phyloP scores from a whole-genome alignment of 768 basidiomycete species.

The Hypholoma fasciculare region DNA sequence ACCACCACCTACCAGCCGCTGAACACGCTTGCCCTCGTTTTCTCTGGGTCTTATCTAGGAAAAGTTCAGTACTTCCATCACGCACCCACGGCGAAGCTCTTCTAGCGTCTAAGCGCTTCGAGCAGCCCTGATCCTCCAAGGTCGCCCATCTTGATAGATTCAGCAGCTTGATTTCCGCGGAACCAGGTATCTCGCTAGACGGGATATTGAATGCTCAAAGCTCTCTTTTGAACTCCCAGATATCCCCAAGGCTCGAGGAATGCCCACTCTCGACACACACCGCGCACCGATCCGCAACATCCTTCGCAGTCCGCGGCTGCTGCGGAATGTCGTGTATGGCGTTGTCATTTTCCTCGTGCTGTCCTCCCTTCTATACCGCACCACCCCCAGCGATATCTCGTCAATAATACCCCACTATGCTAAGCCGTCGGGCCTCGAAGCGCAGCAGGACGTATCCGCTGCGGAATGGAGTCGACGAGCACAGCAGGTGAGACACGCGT shows the following conservation, averaged over 20 bases:
- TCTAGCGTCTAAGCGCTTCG: too few relatives aligned
- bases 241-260: background rate
- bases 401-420: constrained; percentile 12
- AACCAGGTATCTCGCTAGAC: too few relatives aligned
- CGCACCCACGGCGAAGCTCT: too few relatives aligned
- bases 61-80: too few relatives aligned
- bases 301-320: constrained; percentile 24
- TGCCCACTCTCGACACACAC: background rate
- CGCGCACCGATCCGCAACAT: background rate
- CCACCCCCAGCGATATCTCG: constrained; percentile 8
- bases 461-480: constrained; percentile 54
- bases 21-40: too few relatives aligned
- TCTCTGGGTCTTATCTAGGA: too few relatives aligned
- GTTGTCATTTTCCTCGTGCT: constrained; percentile 24
- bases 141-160: too few relatives aligned
- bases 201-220: too few relatives aligned
- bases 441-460: background rate
- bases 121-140: too few relatives aligned
- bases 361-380: constrained; percentile 25
- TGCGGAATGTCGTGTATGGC: constrained; percentile 31
- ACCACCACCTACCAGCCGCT: too few relatives aligned
- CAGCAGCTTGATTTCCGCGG: too few relatives aligned
- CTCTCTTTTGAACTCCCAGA: background rate
- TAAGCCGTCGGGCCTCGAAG: background rate
- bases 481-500: constrained; percentile 57